phyloP scores from a whole-genome alignment of 192 early-diverging fungal genomes.

The Entomortierella lignicola region DNA sequence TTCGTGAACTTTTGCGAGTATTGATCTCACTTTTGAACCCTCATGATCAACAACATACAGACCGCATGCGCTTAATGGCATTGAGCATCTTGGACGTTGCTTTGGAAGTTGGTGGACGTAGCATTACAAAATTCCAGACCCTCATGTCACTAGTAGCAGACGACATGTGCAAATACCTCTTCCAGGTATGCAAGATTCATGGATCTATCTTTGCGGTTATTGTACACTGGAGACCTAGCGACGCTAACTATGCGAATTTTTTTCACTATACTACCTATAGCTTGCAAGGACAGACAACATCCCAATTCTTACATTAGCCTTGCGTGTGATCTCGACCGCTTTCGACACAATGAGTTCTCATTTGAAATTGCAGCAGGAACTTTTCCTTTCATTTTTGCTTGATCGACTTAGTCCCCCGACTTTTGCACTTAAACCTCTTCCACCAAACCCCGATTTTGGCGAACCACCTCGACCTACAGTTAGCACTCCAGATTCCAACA shows the following conservation, averaged over 20 bases:
- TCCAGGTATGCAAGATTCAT: constrained; percentile 72
- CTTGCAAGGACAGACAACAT: constrained; percentile 64
- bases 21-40: constrained; percentile 92
- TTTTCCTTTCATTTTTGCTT: constrained; percentile 74
- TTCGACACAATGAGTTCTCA: constrained; percentile 76
- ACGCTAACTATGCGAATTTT: background rate
- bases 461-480: constrained; percentile 24
- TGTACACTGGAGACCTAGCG: too few species aligned
- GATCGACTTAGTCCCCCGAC: constrained; percentile 62
- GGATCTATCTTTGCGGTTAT: too few species aligned
- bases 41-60: constrained; percentile 90
- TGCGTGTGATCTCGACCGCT: constrained; percentile 74
- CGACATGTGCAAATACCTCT: constrained; percentile 87
- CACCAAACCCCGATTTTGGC: constrained; percentile 50
- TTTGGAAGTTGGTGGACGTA: constrained; percentile 86
- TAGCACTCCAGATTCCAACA: constrained; percentile 28
- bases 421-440: constrained; percentile 39
- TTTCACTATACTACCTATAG: background rate
- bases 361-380: constrained; percentile 84
- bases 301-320: constrained; percentile 68
- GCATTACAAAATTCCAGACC: constrained; percentile 71
- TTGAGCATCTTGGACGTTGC: constrained; percentile 88
- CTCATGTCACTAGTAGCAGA: constrained; percentile 80
- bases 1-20: constrained; percentile 90
- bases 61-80: constrained; percentile 92